Conservation (phyloP, 164 flowering plant species). For the Platanus orientalis region DNA sequence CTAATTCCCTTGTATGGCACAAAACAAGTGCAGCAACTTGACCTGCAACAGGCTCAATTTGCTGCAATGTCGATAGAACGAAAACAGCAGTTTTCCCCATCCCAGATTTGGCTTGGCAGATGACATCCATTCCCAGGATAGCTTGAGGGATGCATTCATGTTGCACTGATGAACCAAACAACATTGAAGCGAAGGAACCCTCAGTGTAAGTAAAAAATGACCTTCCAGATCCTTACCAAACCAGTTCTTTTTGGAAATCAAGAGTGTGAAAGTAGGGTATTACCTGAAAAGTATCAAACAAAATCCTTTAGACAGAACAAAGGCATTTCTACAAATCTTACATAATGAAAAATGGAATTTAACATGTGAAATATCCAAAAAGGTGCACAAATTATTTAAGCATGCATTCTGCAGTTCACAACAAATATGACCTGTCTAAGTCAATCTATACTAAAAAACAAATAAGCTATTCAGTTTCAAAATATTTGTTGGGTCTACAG, state of each 20-base stretch:
- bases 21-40: slow-evolving; percentile 96
- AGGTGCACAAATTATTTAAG: too few species aligned
- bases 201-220: slow-evolving; percentile 58
- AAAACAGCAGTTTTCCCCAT: slow-evolving; percentile 99
- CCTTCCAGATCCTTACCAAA: slow-evolving; percentile 59
- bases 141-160: slow-evolving; percentile 99
- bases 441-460: too few species aligned
- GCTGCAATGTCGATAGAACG: slow-evolving; percentile 87
- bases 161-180: slow-evolving; percentile 90
- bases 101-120: slow-evolving; percentile 98
- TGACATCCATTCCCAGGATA: slow-evolving; percentile 96
- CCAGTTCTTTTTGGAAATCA: slow-evolving; percentile 37
- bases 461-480: too few species aligned
- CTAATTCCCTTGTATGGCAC: slow-evolving; percentile 96
- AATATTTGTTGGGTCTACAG: too few species aligned
- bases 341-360: neutral
- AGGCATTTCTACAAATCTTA: neutral
- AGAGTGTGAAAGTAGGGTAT: slow-evolving; percentile 37
- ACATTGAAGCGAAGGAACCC: slow-evolving; percentile 52
- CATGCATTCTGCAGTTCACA: too few species aligned
- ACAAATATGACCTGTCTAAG: too few species aligned
- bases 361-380: neutral
- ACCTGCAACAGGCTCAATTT: slow-evolving; percentile 87
- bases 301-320: too few species aligned
- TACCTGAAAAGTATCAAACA: slow-evolving; percentile 45